Base-by-base conservation (phyloP, 2,329 filamentous ascomycete genomes). In the Botrytis porri region DNA sequence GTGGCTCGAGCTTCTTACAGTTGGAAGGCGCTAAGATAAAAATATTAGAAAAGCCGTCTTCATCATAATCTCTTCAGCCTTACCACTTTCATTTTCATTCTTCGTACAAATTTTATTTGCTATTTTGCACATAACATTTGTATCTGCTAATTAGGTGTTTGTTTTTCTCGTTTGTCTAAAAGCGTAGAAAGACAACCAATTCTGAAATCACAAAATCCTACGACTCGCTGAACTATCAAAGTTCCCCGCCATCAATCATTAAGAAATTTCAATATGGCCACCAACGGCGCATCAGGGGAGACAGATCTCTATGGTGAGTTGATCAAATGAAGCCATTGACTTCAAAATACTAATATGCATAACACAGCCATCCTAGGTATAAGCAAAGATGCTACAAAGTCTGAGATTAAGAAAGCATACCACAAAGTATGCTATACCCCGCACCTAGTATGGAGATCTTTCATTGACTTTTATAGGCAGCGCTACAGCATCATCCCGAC, bases 371-470 rank as follows among this genome's bases (percentile, higher is more conserved):
- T 97, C 78, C 89, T 98, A 75, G 92, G 89, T 74, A 88, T 98
- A 78, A 85, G 90, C 70, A 92, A 87, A 81, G 85, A 85, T 75
- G 93, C 95, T 70, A 90, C 86, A 75, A 91, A 92, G 79, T 89
- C 92, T 72, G 93, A 97, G 79, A 92, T 98, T 84, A 97, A 96
- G 83, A 97, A 97, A 84, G 95, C 95, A 75, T 98, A 98, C 84
- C 92, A 95, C 84, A 98, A 97, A 88, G 95, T 95, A 78, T 81
- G 69, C 4, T 18, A 18, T 57, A 18, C 73, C 62, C 54, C 72
- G 71, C 39, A 66, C 48, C 66, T 72, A 74, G 60, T 70, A 76
- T 32, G 48, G 14, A 70, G 32, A 48, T 69, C 48, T 69, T 32
- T 32, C 74, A 75, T 76, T 80, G 71, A 80, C 73, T 41, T 66